These are phyloP conservation scores for Ophiorrhiza pumila DNA, from an alignment of 257 asterid species.

Conservation along the genomic window DNA sequence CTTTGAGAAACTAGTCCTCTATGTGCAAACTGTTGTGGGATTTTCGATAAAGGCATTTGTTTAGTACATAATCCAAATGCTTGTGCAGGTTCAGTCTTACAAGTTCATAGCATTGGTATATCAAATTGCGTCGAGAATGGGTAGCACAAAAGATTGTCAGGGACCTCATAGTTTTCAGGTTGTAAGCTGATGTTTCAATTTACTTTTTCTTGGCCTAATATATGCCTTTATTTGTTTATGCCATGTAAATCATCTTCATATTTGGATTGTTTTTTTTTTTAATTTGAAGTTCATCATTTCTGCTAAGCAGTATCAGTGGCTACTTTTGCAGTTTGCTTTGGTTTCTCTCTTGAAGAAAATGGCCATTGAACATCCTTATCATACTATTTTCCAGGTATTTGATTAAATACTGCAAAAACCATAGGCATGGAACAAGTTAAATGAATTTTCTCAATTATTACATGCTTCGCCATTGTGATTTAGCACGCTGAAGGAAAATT, in stretches of 20 bases:
- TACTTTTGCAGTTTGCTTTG: conserved; percentile 70
- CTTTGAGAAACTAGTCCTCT: not conserved
- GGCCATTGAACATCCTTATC: conserved; percentile 96
- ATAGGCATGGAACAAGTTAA: not conserved
- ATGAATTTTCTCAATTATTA: not conserved
- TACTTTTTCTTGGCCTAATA: conserved; percentile 4
- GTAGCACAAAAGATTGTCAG: conserved; percentile 64
- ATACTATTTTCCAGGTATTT: conserved; percentile 86
- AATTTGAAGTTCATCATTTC: not conserved
- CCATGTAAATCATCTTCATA: not conserved
- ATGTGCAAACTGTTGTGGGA: not conserved
- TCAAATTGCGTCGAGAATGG: conserved; percentile 97
- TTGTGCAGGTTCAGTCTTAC: conserved; percentile 79
- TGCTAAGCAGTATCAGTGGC: not conserved
- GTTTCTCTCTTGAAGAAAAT: conserved; percentile 87
- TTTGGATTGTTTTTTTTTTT: not conserved
- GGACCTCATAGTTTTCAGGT: conserved; percentile 91
- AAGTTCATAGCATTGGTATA: conserved; percentile 85
- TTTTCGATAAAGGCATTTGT: not conserved
- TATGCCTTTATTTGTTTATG: not conserved
- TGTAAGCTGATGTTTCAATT: conserved; percentile 10
- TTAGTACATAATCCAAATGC: not conserved
- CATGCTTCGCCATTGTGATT: not conserved
- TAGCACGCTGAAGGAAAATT: not conserved
- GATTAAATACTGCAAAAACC: not conserved